Conservation (phyloP, 257 asterid species). For the Forsythia suspensa region DNA sequence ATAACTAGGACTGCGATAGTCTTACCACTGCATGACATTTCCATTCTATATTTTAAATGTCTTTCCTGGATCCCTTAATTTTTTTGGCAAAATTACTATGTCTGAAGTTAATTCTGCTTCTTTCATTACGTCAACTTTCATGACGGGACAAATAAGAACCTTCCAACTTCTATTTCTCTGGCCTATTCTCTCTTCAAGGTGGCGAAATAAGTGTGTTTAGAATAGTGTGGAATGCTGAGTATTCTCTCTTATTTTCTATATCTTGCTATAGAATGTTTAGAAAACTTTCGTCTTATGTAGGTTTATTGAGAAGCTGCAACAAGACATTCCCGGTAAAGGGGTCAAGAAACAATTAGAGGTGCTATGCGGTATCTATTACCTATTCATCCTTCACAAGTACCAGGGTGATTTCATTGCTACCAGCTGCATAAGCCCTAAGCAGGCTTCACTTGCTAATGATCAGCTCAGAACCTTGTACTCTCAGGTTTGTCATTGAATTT, state of each 20-base stretch:
- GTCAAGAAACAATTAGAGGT: constrained; percentile 78
- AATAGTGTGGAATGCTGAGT: background rate
- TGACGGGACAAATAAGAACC: background rate
- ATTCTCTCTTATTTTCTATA: background rate
- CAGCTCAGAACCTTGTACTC: constrained; percentile 73
- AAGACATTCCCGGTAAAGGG: constrained; percentile 74
- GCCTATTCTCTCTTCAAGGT: background rate
- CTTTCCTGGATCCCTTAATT: background rate
- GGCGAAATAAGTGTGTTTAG: background rate
- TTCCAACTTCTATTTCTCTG: background rate
- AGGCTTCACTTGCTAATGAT: constrained; percentile 83
- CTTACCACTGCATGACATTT: background rate
- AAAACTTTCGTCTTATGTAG: constrained; percentile 30
- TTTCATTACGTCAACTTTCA: background rate
- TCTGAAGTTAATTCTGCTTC: background rate
- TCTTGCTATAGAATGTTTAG: background rate
- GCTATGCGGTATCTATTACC: constrained; percentile 74
- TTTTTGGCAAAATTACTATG: background rate
- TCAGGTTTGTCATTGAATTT: constrained; percentile 49
- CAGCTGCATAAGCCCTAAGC: constrained; percentile 75
- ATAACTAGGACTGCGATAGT: background rate
- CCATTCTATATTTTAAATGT: background rate
- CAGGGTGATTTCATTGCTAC: constrained; percentile 89
- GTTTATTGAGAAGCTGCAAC: constrained; percentile 77
- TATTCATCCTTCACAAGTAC: constrained; percentile 82